Percentiles rank a stretch among this genome's conserved stretches.
These are phyloP conservation scores for Conticribra weissflogii DNA, from an alignment of 108 stramenopile species.

Conservation along the genomic window DNA sequence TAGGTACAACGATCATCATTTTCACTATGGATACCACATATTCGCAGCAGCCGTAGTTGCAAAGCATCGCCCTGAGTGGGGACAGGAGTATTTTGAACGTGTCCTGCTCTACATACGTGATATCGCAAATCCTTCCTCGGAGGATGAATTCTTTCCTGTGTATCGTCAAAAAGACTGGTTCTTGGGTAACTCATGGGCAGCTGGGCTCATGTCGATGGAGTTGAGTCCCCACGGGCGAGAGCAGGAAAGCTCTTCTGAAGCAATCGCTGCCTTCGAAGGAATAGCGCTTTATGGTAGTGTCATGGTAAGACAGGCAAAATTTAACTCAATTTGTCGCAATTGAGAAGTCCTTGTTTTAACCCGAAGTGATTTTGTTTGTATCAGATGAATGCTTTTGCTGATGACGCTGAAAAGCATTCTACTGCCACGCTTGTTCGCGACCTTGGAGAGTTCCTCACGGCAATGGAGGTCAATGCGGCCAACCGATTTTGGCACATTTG, in stretches of 20 bases:
- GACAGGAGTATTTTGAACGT: constrained; percentile 74
- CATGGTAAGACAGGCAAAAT: constrained; percentile 71
- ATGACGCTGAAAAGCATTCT: constrained; percentile 49
- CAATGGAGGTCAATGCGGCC: constrained; percentile 86
- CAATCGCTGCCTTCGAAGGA: constrained; percentile 93
- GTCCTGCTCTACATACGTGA: constrained; percentile 87
- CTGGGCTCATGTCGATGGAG: constrained; percentile 77
- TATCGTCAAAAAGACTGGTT: constrained; percentile 92
- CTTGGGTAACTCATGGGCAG: constrained; percentile 93
- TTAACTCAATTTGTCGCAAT: neutral
- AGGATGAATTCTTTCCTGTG: constrained; percentile 85
- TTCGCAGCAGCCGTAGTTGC: constrained; percentile 91
- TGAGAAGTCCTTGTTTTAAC: neutral
- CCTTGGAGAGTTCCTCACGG: constrained; percentile 75
- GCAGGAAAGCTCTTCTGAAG: constrained; percentile 93
- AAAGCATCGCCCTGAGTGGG: constrained; percentile 90
- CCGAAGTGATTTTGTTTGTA: neutral
- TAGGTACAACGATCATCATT: constrained; percentile 93
- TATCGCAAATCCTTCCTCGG: constrained; percentile 91
- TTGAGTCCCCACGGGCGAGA: constrained; percentile 92
- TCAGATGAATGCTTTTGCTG: constrained; percentile 44
- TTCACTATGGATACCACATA: constrained; percentile 92
- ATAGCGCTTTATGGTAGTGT: constrained; percentile 88
- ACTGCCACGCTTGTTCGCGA: constrained; percentile 60
- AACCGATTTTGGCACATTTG: constrained; percentile 91